Evolutionary conservation across 2,329 filamentous ascomycete species (phyloP).

Genomic region (Mollisiaceae sp.): DNA sequence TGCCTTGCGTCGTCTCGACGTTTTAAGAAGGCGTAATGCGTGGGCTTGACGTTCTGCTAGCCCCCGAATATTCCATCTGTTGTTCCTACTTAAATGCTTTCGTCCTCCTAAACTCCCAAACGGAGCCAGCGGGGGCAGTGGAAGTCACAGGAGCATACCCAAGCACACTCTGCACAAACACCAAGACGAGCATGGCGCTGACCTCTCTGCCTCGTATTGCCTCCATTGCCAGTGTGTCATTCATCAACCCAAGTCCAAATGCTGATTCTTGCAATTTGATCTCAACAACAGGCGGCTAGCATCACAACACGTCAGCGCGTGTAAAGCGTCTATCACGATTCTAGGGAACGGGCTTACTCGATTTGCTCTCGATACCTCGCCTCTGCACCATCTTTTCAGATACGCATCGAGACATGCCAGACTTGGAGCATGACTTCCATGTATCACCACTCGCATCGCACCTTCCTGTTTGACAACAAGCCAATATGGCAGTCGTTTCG

Average conservation of each 20-base stretch:
- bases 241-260: conserved; percentile 51
- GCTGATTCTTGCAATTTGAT: conserved; percentile 51
- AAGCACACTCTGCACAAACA: conserved; percentile 53
- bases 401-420: conserved; percentile 53
- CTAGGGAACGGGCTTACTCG: conserved; percentile 38
- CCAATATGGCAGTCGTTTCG: conserved; percentile 54
- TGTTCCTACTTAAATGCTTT: conserved; percentile 27
- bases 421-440: conserved; percentile 54
- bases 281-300: conserved; percentile 49
- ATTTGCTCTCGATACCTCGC: conserved; percentile 47
- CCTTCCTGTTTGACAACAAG: conserved; percentile 47
- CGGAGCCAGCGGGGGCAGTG: conserved; percentile 43
- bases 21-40: no score
- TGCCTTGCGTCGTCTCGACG: no score
- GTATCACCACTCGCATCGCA: conserved; percentile 46
- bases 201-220: conserved; percentile 46
- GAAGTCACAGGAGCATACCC: conserved; percentile 48
- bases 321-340: background rate
- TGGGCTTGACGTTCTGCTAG: no score
- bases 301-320: conserved; percentile 11
- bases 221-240: conserved; percentile 50
- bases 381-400: conserved; percentile 52
- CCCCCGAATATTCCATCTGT: background rate
- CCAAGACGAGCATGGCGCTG: conserved; percentile 51
- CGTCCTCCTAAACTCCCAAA: conserved; percentile 41